Base-by-base conservation (phyloP, 768 basidiomycete genomes). In the Chlorophyllum brunneum region DNA sequence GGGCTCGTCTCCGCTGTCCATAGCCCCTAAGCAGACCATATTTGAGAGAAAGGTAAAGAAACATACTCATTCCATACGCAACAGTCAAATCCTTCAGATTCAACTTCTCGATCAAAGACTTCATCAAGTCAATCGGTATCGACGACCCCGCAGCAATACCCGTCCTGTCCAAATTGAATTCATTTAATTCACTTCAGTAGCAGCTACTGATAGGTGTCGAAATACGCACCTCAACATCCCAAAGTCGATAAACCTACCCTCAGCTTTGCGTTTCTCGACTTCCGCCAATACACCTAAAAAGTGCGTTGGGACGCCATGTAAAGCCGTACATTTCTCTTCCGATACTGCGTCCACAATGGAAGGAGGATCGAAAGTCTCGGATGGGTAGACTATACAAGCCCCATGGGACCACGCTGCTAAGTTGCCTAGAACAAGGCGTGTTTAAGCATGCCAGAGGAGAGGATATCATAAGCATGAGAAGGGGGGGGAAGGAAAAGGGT, bases 301-400 rank as follows among this genome's bases (percentile, higher is more conserved):
- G 63, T 92, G 90, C 0, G 90, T 92, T 0, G 90, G 90, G 4
- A 92, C 90, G 5, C 90, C 90, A 57, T 92, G 90, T 48, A 93
- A 68, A 0, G 85, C 86, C 0, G 88, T 91, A 47, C 89, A 92
- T 52, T 70, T 73, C 57, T 92, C 89, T 15, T 72, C 71, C 5
- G 76, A 64, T n/a, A 92, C 65, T 0, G 89, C 78, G 48, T 89
- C 83, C 7, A 92, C 83, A 43, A 89, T 83, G 1, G 82, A 73
- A 27, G 67, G 64, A 0, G 90, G 82, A 57, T 87, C 69, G 61
- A 76, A 92, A 2, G 73, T 71, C 31, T 80, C 77, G 1, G 87
- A 83, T 0, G 89, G 77, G 60, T 92, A 93, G 2, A 93, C 85
- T 36, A 92, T 73, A 52, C 80, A 83, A 11, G 84, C 76, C 0